Evolutionary conservation across 176 grass and related monocot species (phyloP), one percentile per base, ranked within the genome.

Genomic region (Oropetium thomaeum): DNA sequence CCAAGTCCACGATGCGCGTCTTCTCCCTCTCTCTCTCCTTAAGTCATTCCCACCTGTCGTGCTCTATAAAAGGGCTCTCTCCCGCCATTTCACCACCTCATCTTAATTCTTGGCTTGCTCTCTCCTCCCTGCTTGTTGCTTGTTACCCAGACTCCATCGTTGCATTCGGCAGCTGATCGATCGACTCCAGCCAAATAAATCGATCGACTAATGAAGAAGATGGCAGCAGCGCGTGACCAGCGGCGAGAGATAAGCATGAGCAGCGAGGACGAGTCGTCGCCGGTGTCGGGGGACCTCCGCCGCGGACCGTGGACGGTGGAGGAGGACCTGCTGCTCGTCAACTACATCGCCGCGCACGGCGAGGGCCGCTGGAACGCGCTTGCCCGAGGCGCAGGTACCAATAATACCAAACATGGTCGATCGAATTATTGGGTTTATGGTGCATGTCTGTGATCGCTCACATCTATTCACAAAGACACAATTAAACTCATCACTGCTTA

Each of bases 341-440:
- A 92, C 67, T 92, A 92, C 67, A 88, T 98, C 81, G 61, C 78
- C 1, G 79, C 57, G 10, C 76, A 94, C 48, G 95, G 95, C 16
- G 95, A 98, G 76, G 95, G 95, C 5, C 77, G 89, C 3, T 98
- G 95, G 95, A 98, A 98, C 84, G 92, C 89, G 35, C 86, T 98
- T 4, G 91, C 95, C 2, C 89, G 88, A 12, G 89, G 84, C 62
- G 88, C 95, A 71, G 92, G 92, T 96, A 81, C 15, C 19, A 15
- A 14, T n/a, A n/a, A n/a, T n/a, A n/a, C n/a, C n/a, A n/a, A n/a
- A n/a, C n/a, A n/a, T n/a, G n/a, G n/a, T n/a, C n/a, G n/a, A n/a
- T n/a, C n/a, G n/a, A n/a, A n/a, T n/a, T n/a, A n/a, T n/a, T n/a
- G n/a, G n/a, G n/a, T n/a, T n/a, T n/a, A n/a, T n/a, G n/a, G n/a